Base-by-base conservation (phyloP, 2,329 filamentous ascomycete genomes). In the Bipolaris gigantea region DNA sequence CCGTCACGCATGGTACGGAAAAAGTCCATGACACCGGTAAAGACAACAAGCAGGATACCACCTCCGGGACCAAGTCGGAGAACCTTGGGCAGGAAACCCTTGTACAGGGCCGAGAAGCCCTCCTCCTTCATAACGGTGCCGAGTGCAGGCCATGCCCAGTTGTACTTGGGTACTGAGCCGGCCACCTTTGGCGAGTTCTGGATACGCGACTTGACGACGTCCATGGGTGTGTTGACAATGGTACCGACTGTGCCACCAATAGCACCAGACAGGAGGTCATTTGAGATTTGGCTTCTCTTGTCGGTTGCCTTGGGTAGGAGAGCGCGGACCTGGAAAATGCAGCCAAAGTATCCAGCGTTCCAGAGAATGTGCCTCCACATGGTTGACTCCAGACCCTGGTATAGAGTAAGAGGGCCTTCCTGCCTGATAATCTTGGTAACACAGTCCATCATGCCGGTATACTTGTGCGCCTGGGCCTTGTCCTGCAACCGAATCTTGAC, bases 401-500 rank as follows among this genome's bases (percentile, higher is more conserved):
- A 99, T 73, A 99, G 82, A 56, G 93, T 90, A 60, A 97, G 81
- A 15, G 88, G 79, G 7, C 94, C 93, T 77, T 97, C 93, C 56
- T 87, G 82, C 73, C 85, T 85, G 65, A 97, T 81, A 36, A 91
- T 96, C 85, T 94, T 92, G 66, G 80, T 75, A 25, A 94, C 84
- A 57, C 88, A 89, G 77, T 95, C 90, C 33, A 92, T 66, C 82
- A 90, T 89, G 75, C 90, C 89, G 61, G 80, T 89, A 80, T 94
- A 94, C 76, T 90, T 96, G 73, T 89, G 86, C 38, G 93, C 91
- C 46, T 92, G 94, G 15, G 93, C 91, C 79, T 90, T 92, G 80
- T 99, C 94, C 77, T 99, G 94, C 42, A 99, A 84, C 64, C 94
- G 88, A 73, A 99, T 99, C 85, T 99, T 99, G 83, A 99, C 89